Evolutionary conservation across 2,329 filamentous ascomycete genomes (phyloP), one percentile per base, ranked within the genome.

Genomic region (Calonectria pteridis): DNA sequence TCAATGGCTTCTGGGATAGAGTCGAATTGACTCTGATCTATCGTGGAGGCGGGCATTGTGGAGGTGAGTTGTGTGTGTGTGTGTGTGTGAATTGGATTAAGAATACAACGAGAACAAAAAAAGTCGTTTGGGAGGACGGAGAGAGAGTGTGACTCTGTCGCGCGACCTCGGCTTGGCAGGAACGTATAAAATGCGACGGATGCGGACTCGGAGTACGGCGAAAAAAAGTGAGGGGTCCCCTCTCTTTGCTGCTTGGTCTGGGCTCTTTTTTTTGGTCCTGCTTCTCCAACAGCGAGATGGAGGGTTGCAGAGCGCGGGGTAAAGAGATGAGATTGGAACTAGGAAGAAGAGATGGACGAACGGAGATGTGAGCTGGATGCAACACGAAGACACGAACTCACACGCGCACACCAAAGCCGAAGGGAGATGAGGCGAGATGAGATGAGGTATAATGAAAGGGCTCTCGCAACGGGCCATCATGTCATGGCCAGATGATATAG

Each of bases 1-100:
- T 89, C 86, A 78, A 93, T 89, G 73, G 90, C 87, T 78, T 93
- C 91, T 69, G 91, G 90, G 85, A 93, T 93, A 70, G 88, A 89
- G 86, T 93, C 89, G 84, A 93, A 93, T 82, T 89, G 86, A 77
- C 86, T 87, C 78, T 84, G 76, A 70, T 88, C 85, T 79, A 91
- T 89, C 77, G 85, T 85, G 40, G 86, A 82, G 69, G 87, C 85
- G 72, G 89, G 86, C 90, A 91, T 91, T 71, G 72, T 82, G 73
- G 46, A 20, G n/a, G 35, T 26, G 46, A 46, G 35, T 53, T 62
- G 58, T 58, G 59, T 11, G 59, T 51, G 69, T 51, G 59, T 62
- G 46, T 62, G 58, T 58, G 59, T 11, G 59, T 51, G 69, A 59
- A 65, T 62, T 40, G 62, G 33, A 59, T 64, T 26, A 37, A 40